Conservation (phyloP, 768 basidiomycete species). For the Suillus discolor region DNA sequence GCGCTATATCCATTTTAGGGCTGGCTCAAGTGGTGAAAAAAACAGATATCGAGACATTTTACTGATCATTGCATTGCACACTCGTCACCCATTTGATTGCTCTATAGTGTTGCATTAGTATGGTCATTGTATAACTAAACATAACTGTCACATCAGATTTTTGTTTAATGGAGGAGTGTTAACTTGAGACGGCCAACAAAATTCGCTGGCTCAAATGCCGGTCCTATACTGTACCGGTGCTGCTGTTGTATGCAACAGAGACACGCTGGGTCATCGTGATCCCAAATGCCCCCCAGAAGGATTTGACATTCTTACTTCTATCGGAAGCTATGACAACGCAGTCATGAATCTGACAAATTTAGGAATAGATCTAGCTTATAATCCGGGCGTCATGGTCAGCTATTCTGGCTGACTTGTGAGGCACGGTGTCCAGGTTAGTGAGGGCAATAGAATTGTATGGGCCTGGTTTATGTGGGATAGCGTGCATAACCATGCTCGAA, state of each 20-base stretch:
- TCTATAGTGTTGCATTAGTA: not conserved
- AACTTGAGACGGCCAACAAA: not conserved
- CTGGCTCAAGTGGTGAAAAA: conserved; percentile 1
- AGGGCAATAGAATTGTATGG: too few relatives aligned
- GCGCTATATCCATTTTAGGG: not conserved
- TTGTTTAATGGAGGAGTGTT: not conserved
- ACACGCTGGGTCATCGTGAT: not conserved
- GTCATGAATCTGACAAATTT: too few relatives aligned
- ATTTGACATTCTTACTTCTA: not conserved
- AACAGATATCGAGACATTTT: not conserved
- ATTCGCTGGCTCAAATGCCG: not conserved
- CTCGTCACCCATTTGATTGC: not conserved
- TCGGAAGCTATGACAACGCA: too few relatives aligned
- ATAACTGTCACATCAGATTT: not conserved
- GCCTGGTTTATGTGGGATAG: too few relatives aligned
- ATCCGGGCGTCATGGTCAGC: too few relatives aligned
- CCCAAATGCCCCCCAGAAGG: not conserved
- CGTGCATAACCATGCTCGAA: too few relatives aligned
- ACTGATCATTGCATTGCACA: not conserved
- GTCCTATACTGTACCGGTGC: not conserved
- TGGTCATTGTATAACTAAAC: not conserved
- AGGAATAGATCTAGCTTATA: too few relatives aligned
- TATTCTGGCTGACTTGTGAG: too few relatives aligned
- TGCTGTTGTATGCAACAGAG: not conserved
- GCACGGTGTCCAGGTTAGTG: too few relatives aligned